phyloP scores from a whole-genome alignment of 75 land plant species.

The Larix kaempferi region DNA sequence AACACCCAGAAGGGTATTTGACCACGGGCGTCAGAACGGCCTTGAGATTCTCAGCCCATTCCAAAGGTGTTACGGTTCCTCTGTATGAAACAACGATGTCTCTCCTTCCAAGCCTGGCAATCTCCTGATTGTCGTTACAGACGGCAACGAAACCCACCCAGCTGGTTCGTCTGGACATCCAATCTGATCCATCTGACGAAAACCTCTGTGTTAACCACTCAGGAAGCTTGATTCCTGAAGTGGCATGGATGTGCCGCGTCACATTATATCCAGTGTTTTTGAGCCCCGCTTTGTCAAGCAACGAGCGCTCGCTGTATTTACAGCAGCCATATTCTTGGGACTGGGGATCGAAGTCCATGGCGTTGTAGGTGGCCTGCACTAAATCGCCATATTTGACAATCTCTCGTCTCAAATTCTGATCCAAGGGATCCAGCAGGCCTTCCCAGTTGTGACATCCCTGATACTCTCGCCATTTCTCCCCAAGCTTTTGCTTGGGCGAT shows the following conservation, averaged over 20 bases:
- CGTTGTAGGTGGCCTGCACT: slow-evolving; percentile 51
- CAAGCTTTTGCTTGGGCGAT: slow-evolving; percentile 28
- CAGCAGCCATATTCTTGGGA: slow-evolving; percentile 5
- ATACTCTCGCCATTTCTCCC: slow-evolving; percentile 34
- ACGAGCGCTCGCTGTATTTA: background rate
- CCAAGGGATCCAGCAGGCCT: slow-evolving; percentile 64
- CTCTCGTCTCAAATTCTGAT: slow-evolving; percentile 60
- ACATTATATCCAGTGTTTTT: slow-evolving; percentile 33
- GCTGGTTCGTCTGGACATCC: slow-evolving; percentile 34
- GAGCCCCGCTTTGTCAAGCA: slow-evolving; percentile 21
- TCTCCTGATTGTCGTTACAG: slow-evolving; percentile 39
- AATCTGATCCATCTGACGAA: background rate
- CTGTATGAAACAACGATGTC: slow-evolving; percentile 61
- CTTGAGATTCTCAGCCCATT: slow-evolving; percentile 62
- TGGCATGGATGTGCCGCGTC: slow-evolving; percentile 50
- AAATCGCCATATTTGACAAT: slow-evolving; percentile 63
- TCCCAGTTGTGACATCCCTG: slow-evolving; percentile 55
- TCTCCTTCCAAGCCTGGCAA: slow-evolving; percentile 47
- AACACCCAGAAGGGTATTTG: no score
- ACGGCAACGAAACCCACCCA: slow-evolving; percentile 79
- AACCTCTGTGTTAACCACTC: slow-evolving; percentile 15
- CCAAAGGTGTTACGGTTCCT: slow-evolving; percentile 61
- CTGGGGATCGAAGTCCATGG: slow-evolving; percentile 45
- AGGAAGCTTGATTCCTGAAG: slow-evolving; percentile 45
- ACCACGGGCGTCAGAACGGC: no score